Evolutionary conservation across 352 stramenopile genomes (phyloP).

Genomic region (Globisporangium acanthophoron): DNA sequence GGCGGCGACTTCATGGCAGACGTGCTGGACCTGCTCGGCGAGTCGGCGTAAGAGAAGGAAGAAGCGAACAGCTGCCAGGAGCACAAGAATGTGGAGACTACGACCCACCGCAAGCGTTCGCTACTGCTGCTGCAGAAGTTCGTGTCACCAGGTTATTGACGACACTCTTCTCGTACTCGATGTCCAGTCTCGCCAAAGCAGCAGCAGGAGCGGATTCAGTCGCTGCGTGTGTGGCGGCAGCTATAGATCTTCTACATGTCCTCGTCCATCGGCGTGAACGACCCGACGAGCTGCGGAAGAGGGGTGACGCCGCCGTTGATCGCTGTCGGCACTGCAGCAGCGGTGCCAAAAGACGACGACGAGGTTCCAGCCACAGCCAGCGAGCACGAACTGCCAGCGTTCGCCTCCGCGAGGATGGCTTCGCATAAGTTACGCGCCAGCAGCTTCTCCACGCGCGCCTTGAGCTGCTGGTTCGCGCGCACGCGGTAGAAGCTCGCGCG

Average conservation of each 20-base stretch:
- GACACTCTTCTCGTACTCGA: background rate
- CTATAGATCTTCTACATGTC: slow-evolving; percentile 10
- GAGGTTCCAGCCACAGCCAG: background rate
- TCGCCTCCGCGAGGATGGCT: slow-evolving; percentile 40
- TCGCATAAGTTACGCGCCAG: slow-evolving; percentile 55
- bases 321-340: too few relatives aligned
- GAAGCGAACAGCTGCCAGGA: slow-evolving; percentile 2
- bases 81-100: background rate
- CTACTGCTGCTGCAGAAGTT: background rate
- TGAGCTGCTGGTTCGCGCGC: slow-evolving; percentile 39
- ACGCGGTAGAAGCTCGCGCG: slow-evolving; percentile 35
- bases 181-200: background rate
- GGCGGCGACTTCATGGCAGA: slow-evolving; percentile 92
- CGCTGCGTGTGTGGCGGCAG: too few relatives aligned
- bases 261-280: slow-evolving; percentile 39
- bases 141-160: background rate
- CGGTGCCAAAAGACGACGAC: background rate
- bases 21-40: slow-evolving; percentile 86
- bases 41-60: slow-evolving; percentile 27
- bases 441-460: slow-evolving; percentile 42
- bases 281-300: slow-evolving; percentile 9
- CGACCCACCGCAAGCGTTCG: background rate
- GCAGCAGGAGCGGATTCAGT: too few relatives aligned
- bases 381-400: background rate
- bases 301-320: background rate